Percentiles rank a stretch among this genome's conserved stretches.
Evolutionary conservation across 177 flowering plant genomes (phyloP).

Genomic region (Vitis hybrid): DNA sequence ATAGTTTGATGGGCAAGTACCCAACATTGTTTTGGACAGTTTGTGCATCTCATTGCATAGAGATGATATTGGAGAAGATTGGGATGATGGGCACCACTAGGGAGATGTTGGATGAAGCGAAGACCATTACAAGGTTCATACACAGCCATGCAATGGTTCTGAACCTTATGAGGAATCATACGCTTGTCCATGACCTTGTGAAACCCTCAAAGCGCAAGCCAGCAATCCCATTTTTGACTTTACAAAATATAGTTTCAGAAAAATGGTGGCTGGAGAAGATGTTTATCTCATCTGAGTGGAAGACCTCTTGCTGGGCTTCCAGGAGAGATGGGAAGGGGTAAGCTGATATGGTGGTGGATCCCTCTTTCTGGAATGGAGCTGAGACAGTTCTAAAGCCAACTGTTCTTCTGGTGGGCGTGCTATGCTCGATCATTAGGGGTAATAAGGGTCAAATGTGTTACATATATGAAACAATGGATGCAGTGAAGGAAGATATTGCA

Average conservation of each 20-base stretch:
- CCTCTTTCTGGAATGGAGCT: slow-evolving; percentile 49
- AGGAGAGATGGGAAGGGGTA: slow-evolving; percentile 38
- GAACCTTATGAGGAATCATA: slow-evolving; percentile 33
- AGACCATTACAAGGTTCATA: slow-evolving; percentile 46
- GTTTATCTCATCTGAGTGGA: slow-evolving; percentile 51
- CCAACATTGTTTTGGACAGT: slow-evolving; percentile 54
- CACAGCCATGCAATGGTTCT: slow-evolving; percentile 32
- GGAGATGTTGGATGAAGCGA: slow-evolving; percentile 38
- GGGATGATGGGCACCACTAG: slow-evolving; percentile 20
- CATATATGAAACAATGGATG: slow-evolving; percentile 77
- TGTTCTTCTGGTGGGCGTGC: slow-evolving; percentile 45
- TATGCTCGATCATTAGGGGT: slow-evolving; percentile 28
- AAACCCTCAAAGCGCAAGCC: slow-evolving; percentile 31
- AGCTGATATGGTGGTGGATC: slow-evolving; percentile 36
- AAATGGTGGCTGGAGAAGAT: slow-evolving; percentile 35
- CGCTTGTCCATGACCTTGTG: slow-evolving; percentile 29
- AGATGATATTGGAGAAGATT: slow-evolving; percentile 56
- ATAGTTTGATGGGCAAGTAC: slow-evolving; percentile 30
- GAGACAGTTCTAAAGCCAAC: slow-evolving; percentile 39
- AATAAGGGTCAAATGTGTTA: slow-evolving; percentile 37
- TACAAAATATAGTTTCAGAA: slow-evolving; percentile 44
- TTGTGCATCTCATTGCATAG: slow-evolving; percentile 54
- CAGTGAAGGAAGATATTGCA: slow-evolving; percentile 58
- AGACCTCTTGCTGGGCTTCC: slow-evolving; percentile 32
- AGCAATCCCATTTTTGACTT: slow-evolving; percentile 39